A percentile compares a stretch with the other conserved stretches of the same genome.
phyloP scores from a whole-genome alignment of 257 asterid species.

The Echium plantagineum region DNA sequence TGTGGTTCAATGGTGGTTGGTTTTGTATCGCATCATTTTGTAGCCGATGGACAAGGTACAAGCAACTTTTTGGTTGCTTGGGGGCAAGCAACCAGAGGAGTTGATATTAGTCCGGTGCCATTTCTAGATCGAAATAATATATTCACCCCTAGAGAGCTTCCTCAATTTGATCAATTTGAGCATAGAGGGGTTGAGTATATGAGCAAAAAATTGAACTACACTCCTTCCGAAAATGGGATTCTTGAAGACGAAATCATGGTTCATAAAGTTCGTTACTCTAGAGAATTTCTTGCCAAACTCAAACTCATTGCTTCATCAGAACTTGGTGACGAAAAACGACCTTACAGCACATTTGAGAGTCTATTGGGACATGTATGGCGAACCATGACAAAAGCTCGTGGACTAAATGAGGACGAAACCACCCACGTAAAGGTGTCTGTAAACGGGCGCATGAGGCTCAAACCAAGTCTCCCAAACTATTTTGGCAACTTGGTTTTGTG shows the following conservation, averaged over 20 bases:
- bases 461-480: conserved; percentile 48
- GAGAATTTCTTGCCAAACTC: conserved; percentile 44
- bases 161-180: conserved; percentile 29
- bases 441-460: conserved; percentile 60
- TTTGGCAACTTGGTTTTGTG: conserved; percentile 76
- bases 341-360: conserved; percentile 65
- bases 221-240: conserved; percentile 22
- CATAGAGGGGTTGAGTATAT: conserved; percentile 56
- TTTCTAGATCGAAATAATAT: conserved; percentile 34
- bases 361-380: conserved; percentile 78
- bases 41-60: conserved; percentile 62
- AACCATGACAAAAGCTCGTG: conserved; percentile 56
- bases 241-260: conserved; percentile 35
- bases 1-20: conserved; percentile 85
- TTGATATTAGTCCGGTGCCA: conserved; percentile 33
- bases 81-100: conserved; percentile 63
- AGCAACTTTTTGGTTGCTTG: conserved; percentile 74
- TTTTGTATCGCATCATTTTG: conserved; percentile 62
- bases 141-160: conserved; percentile 49
- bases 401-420: conserved; percentile 33
- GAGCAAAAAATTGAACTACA: conserved; percentile 18
- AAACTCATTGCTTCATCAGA: conserved; percentile 48
- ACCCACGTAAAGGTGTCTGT: conserved; percentile 57
- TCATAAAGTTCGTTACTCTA: conserved; percentile 42
- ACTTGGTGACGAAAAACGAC: conserved; percentile 26